Percentiles rank a stretch among this genome's conserved stretches.
phyloP scores from a whole-genome alignment of 352 stramenopile genomes.

The Phytopythium montanum region DNA sequence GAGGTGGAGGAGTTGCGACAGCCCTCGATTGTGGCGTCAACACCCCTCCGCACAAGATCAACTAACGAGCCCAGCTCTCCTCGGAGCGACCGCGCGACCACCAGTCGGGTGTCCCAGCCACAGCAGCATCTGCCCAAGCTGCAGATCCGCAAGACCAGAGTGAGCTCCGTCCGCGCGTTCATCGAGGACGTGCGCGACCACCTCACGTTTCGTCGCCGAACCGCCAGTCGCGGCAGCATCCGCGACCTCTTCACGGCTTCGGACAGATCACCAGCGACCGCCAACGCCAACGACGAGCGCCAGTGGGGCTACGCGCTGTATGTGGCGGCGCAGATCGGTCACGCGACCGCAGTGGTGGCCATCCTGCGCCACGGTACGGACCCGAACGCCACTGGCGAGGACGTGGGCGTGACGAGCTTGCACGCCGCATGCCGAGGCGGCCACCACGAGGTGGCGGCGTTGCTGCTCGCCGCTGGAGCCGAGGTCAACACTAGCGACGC shows the following conservation, averaged over 20 bases:
- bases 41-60: neutral
- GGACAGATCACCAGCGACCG: neutral
- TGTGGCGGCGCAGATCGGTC: slow-evolving; percentile 42
- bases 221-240: neutral
- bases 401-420: slow-evolving; percentile 33
- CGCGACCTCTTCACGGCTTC: slow-evolving; percentile 5
- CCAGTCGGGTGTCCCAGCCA: neutral
- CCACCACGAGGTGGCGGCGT: slow-evolving; percentile 37
- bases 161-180: slow-evolving; percentile 33
- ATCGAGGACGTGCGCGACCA: slow-evolving; percentile 49
- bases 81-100: neutral
- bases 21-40: neutral
- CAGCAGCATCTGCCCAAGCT: slow-evolving; percentile 29
- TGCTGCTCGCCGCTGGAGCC: slow-evolving; percentile 40
- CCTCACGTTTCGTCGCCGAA: slow-evolving; percentile 16
- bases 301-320: slow-evolving; percentile 57
- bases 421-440: slow-evolving; percentile 44
- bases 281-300: slow-evolving; percentile 19
- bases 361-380: slow-evolving; percentile 41
- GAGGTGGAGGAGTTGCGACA: neutral
- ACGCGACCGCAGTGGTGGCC: slow-evolving; percentile 36
- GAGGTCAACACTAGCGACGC: slow-evolving; percentile 35
- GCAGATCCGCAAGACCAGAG: slow-evolving; percentile 22
- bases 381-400: slow-evolving; percentile 32
- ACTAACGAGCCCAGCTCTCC: neutral